These are phyloP conservation scores for Bondarzewia mesenterica DNA, from an alignment of 1,284 basidiomycete genomes.

Conservation along the genomic window DNA sequence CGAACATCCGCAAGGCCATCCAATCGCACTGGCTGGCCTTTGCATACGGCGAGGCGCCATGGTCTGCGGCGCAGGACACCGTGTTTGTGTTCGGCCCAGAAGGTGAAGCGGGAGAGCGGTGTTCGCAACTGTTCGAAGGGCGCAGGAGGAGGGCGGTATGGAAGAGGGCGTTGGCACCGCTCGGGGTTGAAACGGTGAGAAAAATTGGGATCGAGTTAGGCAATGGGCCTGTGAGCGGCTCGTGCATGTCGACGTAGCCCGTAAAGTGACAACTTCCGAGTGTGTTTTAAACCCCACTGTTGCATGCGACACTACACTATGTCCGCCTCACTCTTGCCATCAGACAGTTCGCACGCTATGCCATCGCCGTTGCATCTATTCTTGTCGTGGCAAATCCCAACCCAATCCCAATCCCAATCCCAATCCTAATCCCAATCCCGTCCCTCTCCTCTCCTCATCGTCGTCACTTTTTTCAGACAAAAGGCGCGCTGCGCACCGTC, in stretches of 20 bases:
- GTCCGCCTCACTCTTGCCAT: too few relatives aligned
- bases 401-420: too few relatives aligned
- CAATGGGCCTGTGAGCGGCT: constrained; percentile 45
- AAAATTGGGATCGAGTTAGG: constrained; percentile 66
- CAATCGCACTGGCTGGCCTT: constrained; percentile 70
- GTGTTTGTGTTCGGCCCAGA: constrained; percentile 71
- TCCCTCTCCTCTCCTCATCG: too few relatives aligned
- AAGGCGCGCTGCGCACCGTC: too few relatives aligned
- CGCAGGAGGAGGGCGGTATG: constrained; percentile 41
- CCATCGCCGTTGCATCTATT: too few relatives aligned
- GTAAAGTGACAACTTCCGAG: too few relatives aligned
- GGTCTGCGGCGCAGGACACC: constrained; percentile 43
- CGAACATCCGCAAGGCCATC: constrained; percentile 55
- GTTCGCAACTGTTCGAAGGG: constrained; percentile 45
- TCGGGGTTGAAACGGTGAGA: constrained; percentile 56
- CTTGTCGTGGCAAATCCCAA: too few relatives aligned
- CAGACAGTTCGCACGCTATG: too few relatives aligned
- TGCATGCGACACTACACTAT: too few relatives aligned
- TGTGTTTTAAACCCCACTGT: too few relatives aligned
- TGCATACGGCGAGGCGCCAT: constrained; percentile 61
- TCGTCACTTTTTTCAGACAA: too few relatives aligned
- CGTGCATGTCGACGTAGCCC: background rate
- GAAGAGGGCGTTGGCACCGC: constrained; percentile 55
- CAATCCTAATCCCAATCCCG: too few relatives aligned
- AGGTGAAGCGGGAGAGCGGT: constrained; percentile 58